phyloP scores from a whole-genome alignment of 1,284 basidiomycete genomes.

The Cryptococcus sp. region DNA sequence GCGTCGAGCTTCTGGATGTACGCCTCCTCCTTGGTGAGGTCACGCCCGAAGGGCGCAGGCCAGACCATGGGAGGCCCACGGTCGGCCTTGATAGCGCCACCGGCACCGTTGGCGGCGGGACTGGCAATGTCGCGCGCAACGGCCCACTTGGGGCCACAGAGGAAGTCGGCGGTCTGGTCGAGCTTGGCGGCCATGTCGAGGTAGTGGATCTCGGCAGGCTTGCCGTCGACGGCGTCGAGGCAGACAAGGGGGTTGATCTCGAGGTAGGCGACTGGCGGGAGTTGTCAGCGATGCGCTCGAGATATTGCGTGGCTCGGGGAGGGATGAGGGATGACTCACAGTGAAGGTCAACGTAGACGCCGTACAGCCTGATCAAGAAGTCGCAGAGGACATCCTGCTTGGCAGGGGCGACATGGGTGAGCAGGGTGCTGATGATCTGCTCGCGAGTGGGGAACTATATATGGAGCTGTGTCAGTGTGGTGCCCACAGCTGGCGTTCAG shows the following conservation, averaged over 20 bases:
- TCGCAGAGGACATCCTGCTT: constrained; percentile 87
- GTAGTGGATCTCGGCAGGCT: constrained; percentile 82
- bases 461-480: neutral
- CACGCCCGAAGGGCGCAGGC: constrained; percentile 97
- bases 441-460: constrained; percentile 73
- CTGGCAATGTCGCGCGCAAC: constrained; percentile 86
- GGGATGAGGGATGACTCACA: constrained; percentile 47
- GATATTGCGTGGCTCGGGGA: neutral
- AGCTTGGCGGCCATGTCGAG: constrained; percentile 99
- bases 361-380: constrained; percentile 93
- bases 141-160: constrained; percentile 98
- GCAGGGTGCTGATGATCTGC: constrained; percentile 68
- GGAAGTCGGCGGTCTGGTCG: constrained; percentile 92
- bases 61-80: constrained; percentile 96
- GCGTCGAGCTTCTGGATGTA: constrained; percentile 98
- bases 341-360: constrained; percentile 94
- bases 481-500: neutral
- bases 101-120: constrained; percentile 54
- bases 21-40: constrained; percentile 94
- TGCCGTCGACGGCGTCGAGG: constrained; percentile 73
- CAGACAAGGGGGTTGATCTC: constrained; percentile 99
- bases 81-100: constrained; percentile 68
- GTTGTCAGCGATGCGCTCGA: neutral
- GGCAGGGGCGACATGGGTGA: constrained; percentile 69
- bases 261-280: constrained; percentile 73